Conservation (phyloP, 148 eudicot genomes). For the Linanthus parryae region DNA sequence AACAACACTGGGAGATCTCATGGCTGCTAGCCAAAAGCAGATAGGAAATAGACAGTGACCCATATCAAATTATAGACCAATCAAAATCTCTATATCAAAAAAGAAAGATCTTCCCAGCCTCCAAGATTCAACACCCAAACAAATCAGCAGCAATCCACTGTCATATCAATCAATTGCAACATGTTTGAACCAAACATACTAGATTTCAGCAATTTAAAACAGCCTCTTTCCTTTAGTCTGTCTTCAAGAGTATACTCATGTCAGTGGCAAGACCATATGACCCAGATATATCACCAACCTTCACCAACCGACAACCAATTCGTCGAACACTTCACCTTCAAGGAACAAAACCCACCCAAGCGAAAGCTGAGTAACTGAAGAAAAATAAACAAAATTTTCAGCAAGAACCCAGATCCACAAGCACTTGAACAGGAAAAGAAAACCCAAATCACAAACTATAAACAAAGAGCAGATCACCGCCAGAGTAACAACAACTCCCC, state of each 20-base stretch:
- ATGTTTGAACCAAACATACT: background rate
- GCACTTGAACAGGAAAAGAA: too few species aligned
- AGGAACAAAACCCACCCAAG: background rate
- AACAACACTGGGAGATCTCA: background rate
- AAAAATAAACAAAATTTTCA: too few species aligned
- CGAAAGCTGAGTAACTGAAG: too few species aligned
- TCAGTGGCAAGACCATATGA: background rate
- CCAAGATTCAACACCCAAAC: constrained; percentile 13
- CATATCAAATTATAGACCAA: constrained; percentile 14
- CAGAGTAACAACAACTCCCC: too few species aligned
- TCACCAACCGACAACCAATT: constrained; percentile 9
- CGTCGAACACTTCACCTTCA: constrained; percentile 7
- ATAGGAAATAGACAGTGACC: background rate
- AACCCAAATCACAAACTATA: constrained; percentile 9
- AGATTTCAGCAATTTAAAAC: background rate
- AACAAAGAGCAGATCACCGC: too few species aligned
- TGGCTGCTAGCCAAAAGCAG: background rate
- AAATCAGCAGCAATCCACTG: background rate
- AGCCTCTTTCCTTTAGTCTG: background rate
- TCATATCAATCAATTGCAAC: background rate
- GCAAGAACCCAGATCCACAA: constrained; percentile 1
- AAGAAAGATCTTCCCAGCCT: constrained; percentile 20
- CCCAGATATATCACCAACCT: constrained; percentile 6
- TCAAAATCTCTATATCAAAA: constrained; percentile 3
- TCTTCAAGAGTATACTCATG: background rate